Base-by-base conservation (phyloP, 2,329 filamentous ascomycete species). In the Colletotrichum endophyticum region DNA sequence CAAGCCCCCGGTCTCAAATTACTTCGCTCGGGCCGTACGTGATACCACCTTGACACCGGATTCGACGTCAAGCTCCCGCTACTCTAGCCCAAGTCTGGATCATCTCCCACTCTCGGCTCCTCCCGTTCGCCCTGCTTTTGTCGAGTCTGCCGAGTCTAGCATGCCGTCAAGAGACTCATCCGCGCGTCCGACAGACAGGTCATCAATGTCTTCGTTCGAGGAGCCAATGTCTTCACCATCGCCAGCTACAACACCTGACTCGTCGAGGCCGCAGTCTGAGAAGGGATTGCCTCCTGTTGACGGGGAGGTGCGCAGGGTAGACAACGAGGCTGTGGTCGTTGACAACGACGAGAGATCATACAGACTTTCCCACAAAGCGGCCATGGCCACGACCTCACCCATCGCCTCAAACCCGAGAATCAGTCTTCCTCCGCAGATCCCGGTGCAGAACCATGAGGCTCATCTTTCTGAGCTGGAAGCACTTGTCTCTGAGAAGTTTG, bases 191-290 rank as follows among this genome's bases (percentile, higher is more conserved):
- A 78, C 76, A 4, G 61, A 77, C 4, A 59, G 76, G 5, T 78
- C 77, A 1, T 78, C 77, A 13, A 57, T 76, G 27, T 85, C 85
- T 6, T 84, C 83, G 67, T 85, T 83, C 1, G 86, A 87, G 6
- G 85, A 84, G 6, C 81, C 56, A 1, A 39, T 84, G 15, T 84
- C 83, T 22, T 84, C 85, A 8, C 72, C 82, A 0, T 84, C 85
- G 2, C 79, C 79, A 9, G 80, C 83, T 22, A 85, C 85, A 70
- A 87, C 86, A 6, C 86, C 86, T 1, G 82, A 85, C 70, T 85
- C 84, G 0, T 86, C 86, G 1, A 83, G 85, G 15, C 84, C 86
- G 1, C 83, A 86, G 64, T 88, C 86, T 1, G 85, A 86, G 69
- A 84, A 82, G 77, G 82, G 81, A 1, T 75, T 83, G 22, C 79